Base-by-base conservation (phyloP, 208 protist species). In the Naegleria fowleri region DNA sequence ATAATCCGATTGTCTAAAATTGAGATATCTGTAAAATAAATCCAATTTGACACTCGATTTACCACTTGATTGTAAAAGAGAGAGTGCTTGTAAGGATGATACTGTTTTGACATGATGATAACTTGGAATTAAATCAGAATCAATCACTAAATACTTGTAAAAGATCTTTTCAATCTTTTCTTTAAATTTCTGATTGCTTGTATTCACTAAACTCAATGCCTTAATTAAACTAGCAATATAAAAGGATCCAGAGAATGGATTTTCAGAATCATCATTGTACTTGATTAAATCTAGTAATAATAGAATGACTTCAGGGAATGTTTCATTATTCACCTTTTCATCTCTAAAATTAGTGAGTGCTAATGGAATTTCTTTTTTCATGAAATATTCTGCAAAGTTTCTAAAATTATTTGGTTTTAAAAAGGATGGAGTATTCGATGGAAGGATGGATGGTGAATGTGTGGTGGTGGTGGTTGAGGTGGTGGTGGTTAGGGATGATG, bases 331-430 rank as follows among this genome's bases (percentile, higher is more conserved):
- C 5, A 86, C 39, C 6, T 40, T 67, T 5, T 88, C 85, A 58
- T 88, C 85, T 29, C 25, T 58, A 38, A 88, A 58, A 39, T 51
- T 88, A 15, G 41, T 88, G 19, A 89, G 25, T 16, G 48, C 48
- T 22, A 89, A 38, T 29, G 86, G 86, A 67, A 89, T 38, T 52
- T 52, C 51, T 41, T 67, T 41, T 67, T 67, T 89, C 4, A 89
- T 22, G 36, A 67, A 89, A 67, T 89, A 89, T 29, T 89, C 86
- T 7, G 41, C 33, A 89, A 89, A 67, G 15, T 89, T 40, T 11
- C 5, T 38, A 67, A 89, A 89, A 67, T 89, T 29, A 89, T 89
- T 89, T 67, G 86, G 86, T 89, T 89, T 89, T 40, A 89, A 67
- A 67, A 41, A 89, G 6, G 43, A n/a, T 40, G 59, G n/a, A n/a